Evolutionary conservation across 106 monocot species (phyloP).

Genomic region (Amphibolis antarctica): DNA sequence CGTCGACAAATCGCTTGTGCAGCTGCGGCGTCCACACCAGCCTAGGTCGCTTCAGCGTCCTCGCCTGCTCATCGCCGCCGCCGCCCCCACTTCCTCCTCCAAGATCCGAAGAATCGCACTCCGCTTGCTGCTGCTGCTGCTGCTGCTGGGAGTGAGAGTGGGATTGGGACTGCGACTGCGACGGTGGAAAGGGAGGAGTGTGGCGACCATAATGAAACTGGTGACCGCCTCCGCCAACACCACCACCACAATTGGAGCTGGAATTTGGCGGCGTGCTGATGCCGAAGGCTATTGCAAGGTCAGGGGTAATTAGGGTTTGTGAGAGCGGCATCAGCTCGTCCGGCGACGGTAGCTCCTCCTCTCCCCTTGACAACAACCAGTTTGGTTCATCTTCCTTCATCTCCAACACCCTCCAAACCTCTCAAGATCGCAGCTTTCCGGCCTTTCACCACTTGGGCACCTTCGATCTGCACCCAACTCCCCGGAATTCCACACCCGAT

Average conservation of each 20-base stretch:
- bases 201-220: neutral
- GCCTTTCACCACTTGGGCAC: neutral
- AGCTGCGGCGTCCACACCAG: constrained; percentile 25
- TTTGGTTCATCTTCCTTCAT: constrained; percentile 15
- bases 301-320: constrained; percentile 16
- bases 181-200: neutral
- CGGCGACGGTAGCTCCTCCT: constrained; percentile 9
- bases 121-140: neutral
- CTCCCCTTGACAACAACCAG: constrained; percentile 10
- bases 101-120: constrained; percentile 5
- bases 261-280: constrained; percentile 5
- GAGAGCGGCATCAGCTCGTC: constrained; percentile 19
- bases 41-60: constrained; percentile 16
- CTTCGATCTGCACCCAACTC: neutral
- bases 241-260: neutral
- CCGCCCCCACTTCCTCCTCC: neutral
- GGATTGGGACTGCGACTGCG: constrained; percentile 1
- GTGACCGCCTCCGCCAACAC: neutral
- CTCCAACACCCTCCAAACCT: neutral
- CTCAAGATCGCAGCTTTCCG: neutral
- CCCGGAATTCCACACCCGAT: neutral
- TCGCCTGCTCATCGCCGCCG: constrained; percentile 1
- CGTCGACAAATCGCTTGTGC: constrained; percentile 17
- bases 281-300: constrained; percentile 14
- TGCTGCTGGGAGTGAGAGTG: constrained; percentile 1